A percentile compares a stretch with the other conserved stretches of the same genome.
Evolutionary conservation across 1,139 yeast genomes (phyloP).

Genomic region (Geotrichum europaeum): DNA sequence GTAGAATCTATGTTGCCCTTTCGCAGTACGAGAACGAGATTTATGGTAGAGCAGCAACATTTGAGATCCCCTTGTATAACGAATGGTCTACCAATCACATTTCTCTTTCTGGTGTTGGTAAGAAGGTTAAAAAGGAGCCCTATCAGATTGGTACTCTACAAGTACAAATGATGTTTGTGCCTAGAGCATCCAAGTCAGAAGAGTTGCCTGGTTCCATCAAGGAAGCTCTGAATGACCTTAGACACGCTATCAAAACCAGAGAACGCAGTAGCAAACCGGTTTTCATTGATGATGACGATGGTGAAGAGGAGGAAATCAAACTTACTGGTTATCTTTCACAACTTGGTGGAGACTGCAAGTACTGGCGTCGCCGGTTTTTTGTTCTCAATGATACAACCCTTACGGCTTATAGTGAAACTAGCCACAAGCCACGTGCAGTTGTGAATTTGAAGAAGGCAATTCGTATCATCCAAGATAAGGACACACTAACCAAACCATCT

Average conservation of each 20-base stretch:
- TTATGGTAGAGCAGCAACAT: conserved; percentile 47
- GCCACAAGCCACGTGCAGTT: conserved; percentile 60
- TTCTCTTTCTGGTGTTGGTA: not conserved
- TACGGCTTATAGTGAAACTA: conserved; percentile 57
- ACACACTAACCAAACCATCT: conserved; percentile 24
- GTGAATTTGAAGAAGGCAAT: conserved; percentile 61
- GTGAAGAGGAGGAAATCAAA: conserved; percentile 8
- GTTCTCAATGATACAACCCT: conserved; percentile 54
- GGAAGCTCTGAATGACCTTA: conserved; percentile 40
- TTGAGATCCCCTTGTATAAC: conserved; percentile 60
- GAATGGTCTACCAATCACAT: conserved; percentile 59
- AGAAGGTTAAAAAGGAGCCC: conserved; percentile 41
- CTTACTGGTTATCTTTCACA: conserved; percentile 53
- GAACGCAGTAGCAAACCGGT: not conserved
- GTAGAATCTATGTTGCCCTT: conserved; percentile 62
- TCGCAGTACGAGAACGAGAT: conserved; percentile 52
- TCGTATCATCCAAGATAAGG: conserved; percentile 32
- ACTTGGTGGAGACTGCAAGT: conserved; percentile 69
- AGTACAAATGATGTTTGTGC: conserved; percentile 65
- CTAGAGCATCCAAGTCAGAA: conserved; percentile 45
- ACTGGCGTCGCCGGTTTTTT: conserved; percentile 59
- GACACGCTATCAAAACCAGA: conserved; percentile 21
- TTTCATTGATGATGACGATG: conserved; percentile 14
- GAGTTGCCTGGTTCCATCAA: conserved; percentile 49
- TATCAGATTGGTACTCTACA: conserved; percentile 59